These are phyloP conservation scores for Primulina huaijiensis DNA, from an alignment of 257 asterid species.

Conservation along the genomic window DNA sequence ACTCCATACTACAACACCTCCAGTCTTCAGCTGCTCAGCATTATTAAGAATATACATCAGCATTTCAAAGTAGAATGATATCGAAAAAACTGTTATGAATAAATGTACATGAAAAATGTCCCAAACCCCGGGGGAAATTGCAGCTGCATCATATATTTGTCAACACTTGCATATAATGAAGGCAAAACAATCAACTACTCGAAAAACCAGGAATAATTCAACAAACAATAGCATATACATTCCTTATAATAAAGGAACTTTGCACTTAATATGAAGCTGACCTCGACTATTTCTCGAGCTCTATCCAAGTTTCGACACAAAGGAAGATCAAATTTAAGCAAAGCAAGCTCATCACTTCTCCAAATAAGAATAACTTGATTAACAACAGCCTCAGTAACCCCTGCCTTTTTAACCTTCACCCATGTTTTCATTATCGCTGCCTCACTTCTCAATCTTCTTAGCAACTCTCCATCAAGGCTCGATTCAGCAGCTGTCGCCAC, in stretches of 20 bases:
- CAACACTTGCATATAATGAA: background rate
- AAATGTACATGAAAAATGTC: constrained; percentile 7
- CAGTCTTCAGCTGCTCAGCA: constrained; percentile 65
- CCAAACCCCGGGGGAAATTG: background rate
- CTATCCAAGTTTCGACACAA: constrained; percentile 74
- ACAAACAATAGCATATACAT: background rate
- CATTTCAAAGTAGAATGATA: constrained; percentile 9
- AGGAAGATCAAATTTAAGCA: constrained; percentile 84
- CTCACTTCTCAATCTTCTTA: constrained; percentile 65
- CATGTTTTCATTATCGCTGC: constrained; percentile 63
- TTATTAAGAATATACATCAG: constrained; percentile 17
- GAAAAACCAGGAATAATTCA: background rate
- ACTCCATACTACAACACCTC: constrained; percentile 76
- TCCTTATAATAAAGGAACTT: background rate
- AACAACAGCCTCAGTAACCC: constrained; percentile 74
- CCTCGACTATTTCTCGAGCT: constrained; percentile 88
- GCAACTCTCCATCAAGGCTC: constrained; percentile 57
- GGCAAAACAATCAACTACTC: background rate
- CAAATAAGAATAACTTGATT: constrained; percentile 58
- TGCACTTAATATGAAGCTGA: constrained; percentile 30
- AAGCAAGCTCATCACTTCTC: constrained; percentile 78
- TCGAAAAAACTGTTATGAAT: constrained; percentile 11
- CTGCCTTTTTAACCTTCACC: constrained; percentile 93
- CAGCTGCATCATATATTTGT: background rate
- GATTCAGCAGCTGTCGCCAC: constrained; percentile 45